Base-by-base conservation (phyloP, 1,284 basidiomycete species). In the Neolentinus lepideus region DNA sequence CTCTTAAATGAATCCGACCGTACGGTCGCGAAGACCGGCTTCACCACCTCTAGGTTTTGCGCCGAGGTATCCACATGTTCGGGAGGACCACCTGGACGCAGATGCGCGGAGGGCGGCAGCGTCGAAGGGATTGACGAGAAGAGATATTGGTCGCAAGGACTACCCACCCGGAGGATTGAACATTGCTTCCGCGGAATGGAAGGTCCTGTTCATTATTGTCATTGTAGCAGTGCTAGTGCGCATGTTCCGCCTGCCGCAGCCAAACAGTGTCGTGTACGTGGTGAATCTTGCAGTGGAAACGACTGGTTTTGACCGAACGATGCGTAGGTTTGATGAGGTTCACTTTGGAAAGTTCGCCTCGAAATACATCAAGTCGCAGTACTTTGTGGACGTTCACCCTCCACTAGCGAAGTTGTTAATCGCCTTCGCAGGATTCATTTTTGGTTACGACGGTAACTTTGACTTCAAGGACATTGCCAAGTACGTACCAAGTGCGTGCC, bases 391-490 rank as follows among this genome's bases (percentile, higher is more conserved):
- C 67, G 96, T 99, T 1, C 96, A 99, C 68, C 96, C 97, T 0
- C 97, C 97, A 1, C 77, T 99, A 4, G 96, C 95, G 29, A 99
- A 99, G 68, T 80, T 99, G 22, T 77, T 99, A 57, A 94, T 99
- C 64, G 96, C 96, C 0, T 77, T 97, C 25, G 90, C 91, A 6
- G 94, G 84, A 0, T 96, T 90, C 67, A 58, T 97, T 3, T 90
- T 83, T 53, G 92, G 97, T n/a, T 99, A 92, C 65, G 80, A 96
- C 61, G 97, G 96, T 1, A 77, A 90, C 51, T 98, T 98, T 68
- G 94, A 98, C 69, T 99, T 99, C 71, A 92, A 95, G 69, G 93
- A 97, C 59, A 98, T 99, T 62, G 94, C 86, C 72, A 94, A 92
- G 92, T 93, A 66, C 61, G 90, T 79, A 22, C 36, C 21, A 9